Conservation (phyloP, 2,329 filamentous ascomycete genomes). For the Alternaria sp. region DNA sequence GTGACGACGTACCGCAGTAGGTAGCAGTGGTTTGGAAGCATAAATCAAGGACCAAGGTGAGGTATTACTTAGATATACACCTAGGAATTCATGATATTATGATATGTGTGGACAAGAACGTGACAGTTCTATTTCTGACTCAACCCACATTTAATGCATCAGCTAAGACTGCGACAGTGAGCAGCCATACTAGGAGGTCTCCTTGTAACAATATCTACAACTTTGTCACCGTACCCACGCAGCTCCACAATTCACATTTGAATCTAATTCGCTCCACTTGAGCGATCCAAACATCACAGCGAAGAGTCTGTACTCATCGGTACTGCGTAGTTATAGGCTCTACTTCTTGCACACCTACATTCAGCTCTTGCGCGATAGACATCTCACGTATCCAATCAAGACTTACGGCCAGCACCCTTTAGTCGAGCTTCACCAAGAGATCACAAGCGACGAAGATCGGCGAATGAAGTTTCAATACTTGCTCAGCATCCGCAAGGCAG, state of each 20-base stretch:
- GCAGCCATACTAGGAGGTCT: not conserved
- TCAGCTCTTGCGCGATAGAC: not conserved
- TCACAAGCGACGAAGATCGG: not conserved
- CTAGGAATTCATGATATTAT: not conserved
- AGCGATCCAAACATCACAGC: no score
- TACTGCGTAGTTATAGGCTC: no score
- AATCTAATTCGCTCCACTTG: no score
- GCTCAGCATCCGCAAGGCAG: not conserved
- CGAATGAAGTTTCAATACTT: not conserved
- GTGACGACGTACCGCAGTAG: conserved; percentile 24
- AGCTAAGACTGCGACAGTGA: not conserved
- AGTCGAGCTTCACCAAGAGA: not conserved
- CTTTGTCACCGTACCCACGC: no score
- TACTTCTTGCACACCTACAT: not conserved
- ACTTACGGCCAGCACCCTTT: not conserved
- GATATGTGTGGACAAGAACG: not conserved
- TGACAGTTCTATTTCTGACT: not conserved
- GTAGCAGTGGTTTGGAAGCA: not conserved
- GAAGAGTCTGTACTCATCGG: no score
- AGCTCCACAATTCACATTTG: no score
- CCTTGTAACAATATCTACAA: no score
- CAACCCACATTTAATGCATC: not conserved
- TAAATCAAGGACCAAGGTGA: not conserved
- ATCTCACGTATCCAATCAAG: not conserved
- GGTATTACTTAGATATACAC: not conserved